phyloP scores from a whole-genome alignment of 768 basidiomycete species.

The Psilocybe cubensis region DNA sequence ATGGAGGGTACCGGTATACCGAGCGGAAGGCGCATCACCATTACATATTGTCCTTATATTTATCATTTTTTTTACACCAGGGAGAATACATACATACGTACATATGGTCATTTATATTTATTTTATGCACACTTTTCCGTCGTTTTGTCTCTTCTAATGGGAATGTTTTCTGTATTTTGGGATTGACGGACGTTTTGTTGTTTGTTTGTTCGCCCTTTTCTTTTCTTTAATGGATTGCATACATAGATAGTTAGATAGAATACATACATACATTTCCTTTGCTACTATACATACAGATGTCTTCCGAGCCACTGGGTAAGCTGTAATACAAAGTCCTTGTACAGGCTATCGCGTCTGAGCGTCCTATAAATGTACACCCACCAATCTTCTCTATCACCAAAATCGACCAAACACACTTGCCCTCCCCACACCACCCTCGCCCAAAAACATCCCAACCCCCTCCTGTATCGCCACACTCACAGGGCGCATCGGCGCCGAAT shows the following conservation, averaged over 20 bases:
- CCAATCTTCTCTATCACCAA: slow-evolving; percentile 40
- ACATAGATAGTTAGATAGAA: not conserved
- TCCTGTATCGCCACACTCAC: slow-evolving; percentile 77
- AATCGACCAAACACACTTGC: slow-evolving; percentile 66
- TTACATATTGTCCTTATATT: no score
- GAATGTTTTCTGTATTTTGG: no score
- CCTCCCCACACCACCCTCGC: slow-evolving; percentile 36
- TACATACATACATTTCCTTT: not conserved
- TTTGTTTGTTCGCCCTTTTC: no score
- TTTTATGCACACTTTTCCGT: no score
- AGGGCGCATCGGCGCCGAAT: slow-evolving; percentile 74
- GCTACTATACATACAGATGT: not conserved
- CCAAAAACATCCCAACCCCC: slow-evolving; percentile 67
- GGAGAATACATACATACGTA: no score
- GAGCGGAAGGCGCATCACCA: no score
- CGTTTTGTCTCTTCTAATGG: not conserved
- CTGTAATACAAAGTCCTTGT: not conserved
- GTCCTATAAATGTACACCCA: not conserved
- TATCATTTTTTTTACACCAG: no score
- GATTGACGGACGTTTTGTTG: no score
- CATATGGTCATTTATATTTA: no score
- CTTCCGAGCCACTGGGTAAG: no score
- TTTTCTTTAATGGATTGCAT: no score
- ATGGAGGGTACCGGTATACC: no score
- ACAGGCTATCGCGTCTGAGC: not conserved